Percentiles rank a stretch among this genome's conserved stretches.
phyloP scores from a whole-genome alignment of 176 grass and related monocot genomes.

The Musa itinerans region DNA sequence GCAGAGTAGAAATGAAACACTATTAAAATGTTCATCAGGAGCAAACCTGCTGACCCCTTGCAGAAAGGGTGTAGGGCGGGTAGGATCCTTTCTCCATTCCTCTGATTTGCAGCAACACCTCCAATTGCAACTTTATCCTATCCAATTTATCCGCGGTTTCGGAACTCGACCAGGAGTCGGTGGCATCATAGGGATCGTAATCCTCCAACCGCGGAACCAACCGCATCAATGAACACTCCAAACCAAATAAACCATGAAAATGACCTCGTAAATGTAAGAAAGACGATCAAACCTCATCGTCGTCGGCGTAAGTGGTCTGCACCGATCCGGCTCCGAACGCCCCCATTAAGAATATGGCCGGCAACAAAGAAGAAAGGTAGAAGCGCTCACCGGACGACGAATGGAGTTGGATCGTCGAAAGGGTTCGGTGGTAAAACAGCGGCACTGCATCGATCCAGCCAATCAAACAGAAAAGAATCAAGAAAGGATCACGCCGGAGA shows the following conservation, averaged over 20 bases:
- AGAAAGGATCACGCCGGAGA: neutral
- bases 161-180: neutral
- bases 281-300: neutral
- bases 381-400: neutral
- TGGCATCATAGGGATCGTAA: neutral
- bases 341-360: neutral
- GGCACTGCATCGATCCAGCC: neutral
- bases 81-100: neutral
- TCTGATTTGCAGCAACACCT: neutral
- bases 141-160: neutral
- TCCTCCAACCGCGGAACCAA: neutral
- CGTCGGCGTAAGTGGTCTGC: neutral
- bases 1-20: neutral
- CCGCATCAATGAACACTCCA: neutral
- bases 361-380: neutral
- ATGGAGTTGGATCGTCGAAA: neutral
- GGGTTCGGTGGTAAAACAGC: neutral
- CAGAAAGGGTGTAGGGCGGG: constrained; percentile 1
- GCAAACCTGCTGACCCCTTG: neutral
- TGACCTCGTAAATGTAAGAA: neutral
- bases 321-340: neutral
- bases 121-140: neutral
- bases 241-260: neutral
- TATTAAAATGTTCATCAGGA: neutral
- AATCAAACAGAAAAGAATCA: neutral